A percentile compares a stretch with the other conserved stretches of the same genome.
phyloP scores from a whole-genome alignment of 257 asterid species.

The Oldenlandia corymbosa region DNA sequence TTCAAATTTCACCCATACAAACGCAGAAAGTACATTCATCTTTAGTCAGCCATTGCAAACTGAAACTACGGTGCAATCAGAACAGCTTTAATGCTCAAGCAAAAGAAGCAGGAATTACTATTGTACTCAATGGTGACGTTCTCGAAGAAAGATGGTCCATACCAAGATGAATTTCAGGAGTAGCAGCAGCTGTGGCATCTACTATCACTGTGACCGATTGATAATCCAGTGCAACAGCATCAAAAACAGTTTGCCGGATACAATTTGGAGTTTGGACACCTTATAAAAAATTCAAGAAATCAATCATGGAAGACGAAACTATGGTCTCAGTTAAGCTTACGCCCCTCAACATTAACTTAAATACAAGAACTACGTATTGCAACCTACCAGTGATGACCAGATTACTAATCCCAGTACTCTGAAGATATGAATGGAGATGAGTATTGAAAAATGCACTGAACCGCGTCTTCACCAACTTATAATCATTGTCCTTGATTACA shows the following conservation, averaged over 20 bases:
- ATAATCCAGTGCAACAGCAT: constrained; percentile 78
- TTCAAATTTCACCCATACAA: neutral
- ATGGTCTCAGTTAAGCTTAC: neutral
- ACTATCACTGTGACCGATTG: constrained; percentile 49
- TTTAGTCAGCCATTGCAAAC: neutral
- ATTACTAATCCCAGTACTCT: constrained; percentile 42
- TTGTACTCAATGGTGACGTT: no score
- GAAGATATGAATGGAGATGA: constrained; percentile 74
- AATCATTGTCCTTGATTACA: constrained; percentile 60
- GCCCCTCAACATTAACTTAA: neutral
- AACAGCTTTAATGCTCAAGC: neutral
- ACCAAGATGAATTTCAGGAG: constrained; percentile 72
- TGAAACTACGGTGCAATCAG: neutral
- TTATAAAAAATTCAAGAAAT: constrained; percentile 18
- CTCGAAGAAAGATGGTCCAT: constrained; percentile 13
- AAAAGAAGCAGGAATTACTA: neutral
- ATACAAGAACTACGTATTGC: constrained; percentile 28
- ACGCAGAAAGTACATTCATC: neutral
- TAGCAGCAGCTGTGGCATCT: constrained; percentile 92
- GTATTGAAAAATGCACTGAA: constrained; percentile 90
- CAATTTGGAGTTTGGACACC: constrained; percentile 98
- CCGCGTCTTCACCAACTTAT: constrained; percentile 83
- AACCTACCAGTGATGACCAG: constrained; percentile 58
- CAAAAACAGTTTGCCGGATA: constrained; percentile 78
- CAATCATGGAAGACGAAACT: neutral